A percentile compares a stretch with the other conserved stretches of the same genome.
Evolutionary conservation across 805 yeast genomes (phyloP).

Genomic region (Barnettozyma californica): DNA sequence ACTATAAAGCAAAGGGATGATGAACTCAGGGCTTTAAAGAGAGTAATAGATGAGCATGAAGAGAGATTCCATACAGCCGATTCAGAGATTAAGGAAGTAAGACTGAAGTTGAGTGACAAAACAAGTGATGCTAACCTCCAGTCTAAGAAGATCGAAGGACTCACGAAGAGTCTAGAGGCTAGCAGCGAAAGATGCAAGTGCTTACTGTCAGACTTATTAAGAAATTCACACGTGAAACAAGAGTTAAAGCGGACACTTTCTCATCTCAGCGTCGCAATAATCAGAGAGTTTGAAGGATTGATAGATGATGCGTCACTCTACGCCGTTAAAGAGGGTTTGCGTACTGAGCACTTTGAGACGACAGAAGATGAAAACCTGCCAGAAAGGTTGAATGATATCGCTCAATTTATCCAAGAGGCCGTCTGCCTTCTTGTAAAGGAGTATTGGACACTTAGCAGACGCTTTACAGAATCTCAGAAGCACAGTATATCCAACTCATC

Average conservation of each 20-base stretch:
- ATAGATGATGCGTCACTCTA: slow-evolving; percentile 15
- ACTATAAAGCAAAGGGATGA: slow-evolving; percentile 12
- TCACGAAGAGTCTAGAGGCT: slow-evolving; percentile 3
- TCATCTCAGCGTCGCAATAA: slow-evolving; percentile 3
- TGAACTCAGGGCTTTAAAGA: slow-evolving; percentile 13
- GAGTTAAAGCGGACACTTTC: slow-evolving; percentile 11
- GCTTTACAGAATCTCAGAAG: slow-evolving; percentile 8
- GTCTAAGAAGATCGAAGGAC: slow-evolving; percentile 5
- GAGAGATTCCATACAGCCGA: not conserved
- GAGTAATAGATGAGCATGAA: not conserved
- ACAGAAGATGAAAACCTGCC: slow-evolving; percentile 5
- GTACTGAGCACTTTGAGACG: not conserved
- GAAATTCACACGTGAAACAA: slow-evolving; percentile 7
- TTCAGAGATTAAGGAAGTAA: slow-evolving; percentile 7
- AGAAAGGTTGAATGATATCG: slow-evolving; percentile 10
- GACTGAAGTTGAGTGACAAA: slow-evolving; percentile 13
- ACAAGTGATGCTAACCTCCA: not conserved
- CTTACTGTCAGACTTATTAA: slow-evolving; percentile 11
- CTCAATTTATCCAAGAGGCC: slow-evolving; percentile 17
- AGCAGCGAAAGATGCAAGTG: slow-evolving; percentile 5
- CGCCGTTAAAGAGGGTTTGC: slow-evolving; percentile 10
- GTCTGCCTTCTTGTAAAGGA: slow-evolving; percentile 13
- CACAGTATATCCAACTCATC: slow-evolving; percentile 5
- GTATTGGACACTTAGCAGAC: slow-evolving; percentile 10
- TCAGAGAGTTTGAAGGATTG: slow-evolving; percentile 14